phyloP scores from a whole-genome alignment of 257 asterid genomes.

The Echium plantagineum region DNA sequence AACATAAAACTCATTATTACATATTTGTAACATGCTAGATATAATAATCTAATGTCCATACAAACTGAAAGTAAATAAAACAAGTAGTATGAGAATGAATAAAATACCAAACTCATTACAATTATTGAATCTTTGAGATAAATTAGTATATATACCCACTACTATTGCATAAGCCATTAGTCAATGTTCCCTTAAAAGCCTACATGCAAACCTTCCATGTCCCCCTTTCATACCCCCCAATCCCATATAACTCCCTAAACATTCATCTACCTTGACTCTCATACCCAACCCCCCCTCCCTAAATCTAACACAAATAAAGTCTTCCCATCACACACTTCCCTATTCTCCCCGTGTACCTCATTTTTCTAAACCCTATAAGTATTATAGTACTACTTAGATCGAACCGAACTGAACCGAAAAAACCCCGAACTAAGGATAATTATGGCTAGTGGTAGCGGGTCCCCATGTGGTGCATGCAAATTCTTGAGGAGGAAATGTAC shows the following conservation, averaged over 20 bases:
- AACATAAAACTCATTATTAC: too few relatives aligned
- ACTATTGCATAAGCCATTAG: conserved; percentile 26
- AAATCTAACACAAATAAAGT: background rate
- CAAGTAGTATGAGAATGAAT: too few relatives aligned
- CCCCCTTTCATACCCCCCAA: conserved; percentile 23
- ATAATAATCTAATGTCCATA: too few relatives aligned
- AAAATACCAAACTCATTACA: too few relatives aligned
- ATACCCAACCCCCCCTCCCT: conserved; percentile 2
- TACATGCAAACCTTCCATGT: conserved; percentile 49
- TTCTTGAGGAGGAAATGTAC: conserved; percentile 14
- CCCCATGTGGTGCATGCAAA: conserved; percentile 17
- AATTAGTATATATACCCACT: too few relatives aligned
- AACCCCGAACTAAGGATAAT: too few relatives aligned
- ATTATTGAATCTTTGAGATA: too few relatives aligned
- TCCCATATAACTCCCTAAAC: conserved; percentile 27
- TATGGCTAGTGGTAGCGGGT: conserved; percentile 15
- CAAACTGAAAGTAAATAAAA: too few relatives aligned
- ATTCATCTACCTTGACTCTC: conserved; percentile 7
- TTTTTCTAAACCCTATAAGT: background rate
- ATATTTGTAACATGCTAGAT: too few relatives aligned
- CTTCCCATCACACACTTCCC: conserved; percentile 34
- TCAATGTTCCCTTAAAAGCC: conserved; percentile 58
- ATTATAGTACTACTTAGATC: too few relatives aligned
- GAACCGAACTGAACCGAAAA: too few relatives aligned
- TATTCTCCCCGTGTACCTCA: conserved; percentile 51